Conservation (phyloP, 2,329 filamentous ascomycete genomes). For the Venturia nashicola region DNA sequence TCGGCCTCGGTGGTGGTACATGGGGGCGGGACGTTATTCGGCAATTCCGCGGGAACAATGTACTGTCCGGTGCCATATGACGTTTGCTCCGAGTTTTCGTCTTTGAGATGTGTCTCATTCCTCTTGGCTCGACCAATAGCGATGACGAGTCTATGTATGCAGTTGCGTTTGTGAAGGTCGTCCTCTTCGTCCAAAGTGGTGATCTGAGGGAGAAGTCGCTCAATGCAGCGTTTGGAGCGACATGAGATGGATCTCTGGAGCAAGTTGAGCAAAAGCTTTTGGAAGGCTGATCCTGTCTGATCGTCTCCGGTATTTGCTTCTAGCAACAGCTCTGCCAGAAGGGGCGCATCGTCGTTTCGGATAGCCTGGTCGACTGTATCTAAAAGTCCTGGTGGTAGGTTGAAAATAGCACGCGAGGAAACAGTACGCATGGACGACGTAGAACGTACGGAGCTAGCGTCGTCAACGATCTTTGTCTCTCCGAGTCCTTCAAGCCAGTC, state of each 20-base stretch:
- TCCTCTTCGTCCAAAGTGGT: conserved; percentile 66
- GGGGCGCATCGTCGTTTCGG: conserved; percentile 50
- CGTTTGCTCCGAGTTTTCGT: not conserved
- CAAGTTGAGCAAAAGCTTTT: conserved; percentile 64
- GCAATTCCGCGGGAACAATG: conserved; percentile 65
- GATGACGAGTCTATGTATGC: conserved; percentile 83
- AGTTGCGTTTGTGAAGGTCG: conserved; percentile 89
- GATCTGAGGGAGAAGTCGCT: conserved; percentile 56
- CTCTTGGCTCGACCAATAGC: conserved; percentile 69
- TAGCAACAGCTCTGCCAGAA: conserved; percentile 43
- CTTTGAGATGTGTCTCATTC: conserved; percentile 28
- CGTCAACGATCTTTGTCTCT: conserved; percentile 65
- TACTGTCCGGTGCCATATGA: conserved; percentile 30
- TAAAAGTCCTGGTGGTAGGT: conserved; percentile 54
- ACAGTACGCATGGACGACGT: conserved; percentile 62
- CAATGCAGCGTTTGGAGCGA: conserved; percentile 56
- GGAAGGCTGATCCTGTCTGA: conserved; percentile 37
- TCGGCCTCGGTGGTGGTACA: conserved; percentile 56
- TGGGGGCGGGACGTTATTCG: conserved; percentile 47
- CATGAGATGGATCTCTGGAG: conserved; percentile 65
- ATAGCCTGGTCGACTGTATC: conserved; percentile 64
- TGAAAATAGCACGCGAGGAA: conserved; percentile 62
- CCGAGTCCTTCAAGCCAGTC: conserved; percentile 78
- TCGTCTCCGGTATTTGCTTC: conserved; percentile 43
- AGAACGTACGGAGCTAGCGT: conserved; percentile 58